Base-by-base conservation (phyloP, 805 yeast genomes). In the Ogataea angusta region DNA sequence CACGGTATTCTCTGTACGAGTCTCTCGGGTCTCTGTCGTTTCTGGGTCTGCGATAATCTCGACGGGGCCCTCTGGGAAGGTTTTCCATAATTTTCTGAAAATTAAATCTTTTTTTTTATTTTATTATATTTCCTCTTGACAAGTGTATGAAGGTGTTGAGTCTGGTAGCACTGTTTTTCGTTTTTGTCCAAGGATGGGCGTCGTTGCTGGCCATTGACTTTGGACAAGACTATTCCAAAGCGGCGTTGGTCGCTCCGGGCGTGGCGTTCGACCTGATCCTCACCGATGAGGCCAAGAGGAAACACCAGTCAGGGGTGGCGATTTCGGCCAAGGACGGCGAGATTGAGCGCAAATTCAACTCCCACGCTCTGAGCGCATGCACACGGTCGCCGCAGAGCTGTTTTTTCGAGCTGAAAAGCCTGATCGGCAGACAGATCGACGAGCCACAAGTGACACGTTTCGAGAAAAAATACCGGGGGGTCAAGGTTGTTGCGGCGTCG, bases 251-350 rank as follows among this genome's bases (percentile, higher is more conserved):
- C 29, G 96, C 96, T 0, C 97, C 97, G 0, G 87, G 89, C 10
- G 80, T 88, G 15, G 84, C 89, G 12, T 81, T 90, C 57, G 98
- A 93, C 56, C 75, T 93, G 29, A 82, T 93, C 10, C 68, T 93
- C 46, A 87, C 97, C 4, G 82, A 87, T 18, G 98, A 93, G 54
- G 83, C 96, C 3, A 87, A 89, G 63, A 73, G 99, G 43, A 93
- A 93, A 60, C 98, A 91, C 54, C 69, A 81, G 4, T 75, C 90
- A 4, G 96, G 95, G 1, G 52, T 93, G 10, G 81, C 85, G 1
- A 69, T 90, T 45, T 75, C 80, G 37, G 66, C 22, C 49, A 30
- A 43, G 10, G 52, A 64, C 5, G 67, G 68, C 21, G 80, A 72
- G 17, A 45, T 83, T 12, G 91, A 85, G 55, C 73, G 98, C 52